Evolutionary conservation across 768 basidiomycete species (phyloP), one percentile per base, ranked within the genome.

Genomic region (Rickenella mellea): DNA sequence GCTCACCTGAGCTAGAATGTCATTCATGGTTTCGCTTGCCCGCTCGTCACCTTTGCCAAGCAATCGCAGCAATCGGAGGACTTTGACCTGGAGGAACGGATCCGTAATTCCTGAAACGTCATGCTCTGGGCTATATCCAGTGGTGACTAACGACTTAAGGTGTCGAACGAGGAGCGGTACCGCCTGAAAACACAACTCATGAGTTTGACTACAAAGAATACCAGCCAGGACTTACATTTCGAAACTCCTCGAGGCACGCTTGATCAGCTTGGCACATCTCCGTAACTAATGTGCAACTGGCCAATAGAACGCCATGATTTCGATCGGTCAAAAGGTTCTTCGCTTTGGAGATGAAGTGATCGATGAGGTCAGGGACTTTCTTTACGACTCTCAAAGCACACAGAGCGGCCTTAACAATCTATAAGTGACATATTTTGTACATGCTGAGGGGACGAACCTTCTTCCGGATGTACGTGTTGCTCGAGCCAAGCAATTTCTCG

Each of bases 21-120:
- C 96, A 57, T 98, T 98, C 94, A 99, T 98, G 7, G 79, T 75
- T 55, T 98, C 94, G 53, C 89, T 93, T 5, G 93, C 89, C 55
- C 80, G 77, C 39, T 68, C 74, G 54, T 96, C 89, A 0, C 82
- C 84, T 53, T 68, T 80, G 6, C 94, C 96, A 20, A 98, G 76
- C n/a, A 96, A 53, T 25, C 92, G 78, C 33, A 99, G 67, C 28
- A 99, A 67, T 9, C 92, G 81, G 19, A 99, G 69, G 30, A 94
- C 80, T 63, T 98, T 99, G 51, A 93, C 80, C 60, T 94, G 91
- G 6, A 93, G 67, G 70, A 93, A 93, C 6, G 91, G 91, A 61
- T 94, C 92, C 12, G 96, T 97, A 61, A 99, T 96, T 27, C 96
- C 96, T n/a, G 91, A 90, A 8, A 99, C 96, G 51, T 99, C 96